phyloP scores from a whole-genome alignment of 345 rosid genomes.

The Moringa oleifera region DNA sequence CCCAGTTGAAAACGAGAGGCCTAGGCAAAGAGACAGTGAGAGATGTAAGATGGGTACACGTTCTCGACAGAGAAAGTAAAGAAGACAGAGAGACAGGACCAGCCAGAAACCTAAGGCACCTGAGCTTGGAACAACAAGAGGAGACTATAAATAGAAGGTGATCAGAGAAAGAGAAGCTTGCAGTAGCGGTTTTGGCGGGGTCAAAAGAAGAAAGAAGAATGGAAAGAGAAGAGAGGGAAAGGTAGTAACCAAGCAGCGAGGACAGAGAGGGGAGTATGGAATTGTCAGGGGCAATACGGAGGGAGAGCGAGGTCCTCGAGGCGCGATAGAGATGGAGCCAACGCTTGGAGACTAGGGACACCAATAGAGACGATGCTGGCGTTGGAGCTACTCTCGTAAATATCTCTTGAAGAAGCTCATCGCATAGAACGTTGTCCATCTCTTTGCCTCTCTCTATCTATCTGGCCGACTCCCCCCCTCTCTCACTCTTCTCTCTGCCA shows the following conservation, averaged over 20 bases:
- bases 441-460: neutral
- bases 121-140: conserved; percentile 42
- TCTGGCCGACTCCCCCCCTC: neutral
- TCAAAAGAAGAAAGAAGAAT: conserved; percentile 27
- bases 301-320: conserved; percentile 63
- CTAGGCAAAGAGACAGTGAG: conserved; percentile 42
- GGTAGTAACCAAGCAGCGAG: conserved; percentile 46
- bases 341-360: conserved; percentile 76
- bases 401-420: conserved; percentile 77
- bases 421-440: conserved; percentile 64
- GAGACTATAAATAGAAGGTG: conserved; percentile 37
- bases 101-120: conserved; percentile 43
- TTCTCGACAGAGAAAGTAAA: conserved; percentile 40
- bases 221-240: conserved; percentile 58
- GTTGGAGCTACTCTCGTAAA: conserved; percentile 45
- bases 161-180: conserved; percentile 21
- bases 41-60: conserved; percentile 45
- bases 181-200: conserved; percentile 1
- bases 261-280: conserved; percentile 37
- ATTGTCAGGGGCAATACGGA: conserved; percentile 31
- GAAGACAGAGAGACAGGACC: conserved; percentile 50
- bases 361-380: conserved; percentile 31
- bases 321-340: conserved; percentile 81
- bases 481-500: neutral
- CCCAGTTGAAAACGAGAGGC: conserved; percentile 61